A percentile compares a stretch with the other conserved stretches of the same genome.
These are phyloP conservation scores for Hypoxylon sp. DNA, from an alignment of 2,329 filamentous ascomycete genomes.

Conservation along the genomic window DNA sequence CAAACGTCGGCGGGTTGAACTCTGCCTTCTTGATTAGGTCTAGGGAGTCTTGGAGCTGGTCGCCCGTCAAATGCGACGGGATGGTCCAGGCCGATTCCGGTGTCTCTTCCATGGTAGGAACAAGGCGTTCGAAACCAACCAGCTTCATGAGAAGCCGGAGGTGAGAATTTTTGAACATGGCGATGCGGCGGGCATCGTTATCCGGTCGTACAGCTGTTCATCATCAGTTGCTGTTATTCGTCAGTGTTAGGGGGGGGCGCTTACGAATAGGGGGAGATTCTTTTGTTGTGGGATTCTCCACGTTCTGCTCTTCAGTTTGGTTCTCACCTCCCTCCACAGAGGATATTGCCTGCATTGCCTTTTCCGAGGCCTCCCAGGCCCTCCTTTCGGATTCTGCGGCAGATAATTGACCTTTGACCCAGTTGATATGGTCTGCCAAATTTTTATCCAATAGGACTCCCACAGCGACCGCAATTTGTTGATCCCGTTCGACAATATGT, in stretches of 20 bases:
- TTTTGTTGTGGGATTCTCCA: conserved; percentile 49
- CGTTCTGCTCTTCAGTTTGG: conserved; percentile 42
- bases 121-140: conserved; percentile 73
- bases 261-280: conserved; percentile 66
- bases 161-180: conserved; percentile 90
- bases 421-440: conserved; percentile 79
- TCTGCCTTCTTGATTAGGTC: conserved; percentile 81
- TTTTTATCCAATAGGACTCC: conserved; percentile 83
- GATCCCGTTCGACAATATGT: conserved; percentile 72
- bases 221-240: conserved; percentile 49
- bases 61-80: conserved; percentile 72
- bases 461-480: conserved; percentile 83
- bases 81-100: conserved; percentile 83
- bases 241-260: conserved; percentile 45
- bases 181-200: conserved; percentile 73
- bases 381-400: conserved; percentile 78
- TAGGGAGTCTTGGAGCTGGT: conserved; percentile 75
- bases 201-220: conserved; percentile 70
- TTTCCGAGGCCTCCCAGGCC: conserved; percentile 80
- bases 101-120: conserved; percentile 72
- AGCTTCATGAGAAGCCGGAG: conserved; percentile 86
- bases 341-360: conserved; percentile 70
- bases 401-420: conserved; percentile 79
- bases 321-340: conserved; percentile 53
- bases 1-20: conserved; percentile 80